Conservation (phyloP, 148 eudicot species). For the Cornus suecica region DNA sequence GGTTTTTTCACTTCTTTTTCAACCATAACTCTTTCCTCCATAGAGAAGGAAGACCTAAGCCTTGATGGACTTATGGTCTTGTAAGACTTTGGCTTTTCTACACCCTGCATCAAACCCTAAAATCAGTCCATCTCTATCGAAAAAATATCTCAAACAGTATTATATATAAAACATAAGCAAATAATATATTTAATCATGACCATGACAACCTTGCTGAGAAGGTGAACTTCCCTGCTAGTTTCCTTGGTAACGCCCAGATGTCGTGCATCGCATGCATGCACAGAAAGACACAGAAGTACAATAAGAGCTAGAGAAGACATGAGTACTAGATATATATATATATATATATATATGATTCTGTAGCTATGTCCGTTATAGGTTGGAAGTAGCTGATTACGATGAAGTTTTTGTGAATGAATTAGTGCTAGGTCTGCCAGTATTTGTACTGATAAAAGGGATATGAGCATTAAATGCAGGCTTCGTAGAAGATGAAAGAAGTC, state of each 20-base stretch:
- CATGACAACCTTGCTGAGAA: constrained; percentile 15
- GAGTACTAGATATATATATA: no score
- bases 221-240: neutral
- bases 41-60: neutral
- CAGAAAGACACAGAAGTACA: constrained; percentile 21
- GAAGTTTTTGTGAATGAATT: constrained; percentile 14
- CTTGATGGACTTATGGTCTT: neutral
- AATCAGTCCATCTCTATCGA: neutral
- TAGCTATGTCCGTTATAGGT: neutral
- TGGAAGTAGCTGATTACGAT: neutral
- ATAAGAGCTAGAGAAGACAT: constrained; percentile 30
- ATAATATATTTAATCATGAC: neutral
- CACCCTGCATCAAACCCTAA: constrained; percentile 10
- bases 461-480: constrained; percentile 29
- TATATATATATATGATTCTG: constrained; percentile 4
- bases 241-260: constrained; percentile 12
- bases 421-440: constrained; percentile 9
- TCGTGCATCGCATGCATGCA: constrained; percentile 47
- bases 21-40: neutral
- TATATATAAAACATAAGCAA: neutral
- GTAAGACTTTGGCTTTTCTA: neutral
- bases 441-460: constrained; percentile 1
- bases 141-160: neutral
- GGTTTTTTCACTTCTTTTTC: neutral
- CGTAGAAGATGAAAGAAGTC: constrained; percentile 16